Conservation (phyloP, 2,329 filamentous ascomycete species). For the Zarea fungicola region DNA sequence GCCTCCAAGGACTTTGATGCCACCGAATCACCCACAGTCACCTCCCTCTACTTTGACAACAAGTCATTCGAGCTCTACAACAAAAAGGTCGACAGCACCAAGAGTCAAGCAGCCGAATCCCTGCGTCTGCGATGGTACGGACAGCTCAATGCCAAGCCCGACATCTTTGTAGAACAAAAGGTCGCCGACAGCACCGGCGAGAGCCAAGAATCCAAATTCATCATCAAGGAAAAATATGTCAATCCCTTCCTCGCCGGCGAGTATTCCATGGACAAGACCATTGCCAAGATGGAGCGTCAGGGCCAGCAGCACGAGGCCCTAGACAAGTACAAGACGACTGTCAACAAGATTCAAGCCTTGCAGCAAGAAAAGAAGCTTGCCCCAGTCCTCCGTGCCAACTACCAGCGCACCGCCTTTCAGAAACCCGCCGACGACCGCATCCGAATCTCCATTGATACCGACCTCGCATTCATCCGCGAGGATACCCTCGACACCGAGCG, state of each 20-base stretch:
- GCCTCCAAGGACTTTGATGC: constrained; percentile 76
- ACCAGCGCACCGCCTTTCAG: constrained; percentile 91
- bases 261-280: constrained; percentile 86
- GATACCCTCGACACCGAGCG: constrained; percentile 72
- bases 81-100: constrained; percentile 72
- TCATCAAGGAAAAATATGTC: constrained; percentile 92
- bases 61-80: constrained; percentile 79
- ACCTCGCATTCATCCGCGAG: constrained; percentile 80
- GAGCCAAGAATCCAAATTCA: constrained; percentile 74
- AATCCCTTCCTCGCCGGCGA: constrained; percentile 79
- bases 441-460: constrained; percentile 87
- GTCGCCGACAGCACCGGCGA: constrained; percentile 68
- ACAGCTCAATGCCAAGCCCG: constrained; percentile 69
- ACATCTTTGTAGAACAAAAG: constrained; percentile 88
- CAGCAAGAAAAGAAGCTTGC: constrained; percentile 72
- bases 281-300: constrained; percentile 79
- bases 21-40: constrained; percentile 81
- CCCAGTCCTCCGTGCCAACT: constrained; percentile 86
- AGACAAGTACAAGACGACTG: constrained; percentile 63
- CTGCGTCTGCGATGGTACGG: constrained; percentile 90
- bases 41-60: constrained; percentile 94
- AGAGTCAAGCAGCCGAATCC: constrained; percentile 72
- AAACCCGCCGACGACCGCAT: constrained; percentile 89
- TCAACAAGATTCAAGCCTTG: constrained; percentile 73
- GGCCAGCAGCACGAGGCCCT: constrained; percentile 62